Evolutionary conservation across 2,329 filamentous ascomycete species (phyloP).

Genomic region (Dactylonectria estremocensis): DNA sequence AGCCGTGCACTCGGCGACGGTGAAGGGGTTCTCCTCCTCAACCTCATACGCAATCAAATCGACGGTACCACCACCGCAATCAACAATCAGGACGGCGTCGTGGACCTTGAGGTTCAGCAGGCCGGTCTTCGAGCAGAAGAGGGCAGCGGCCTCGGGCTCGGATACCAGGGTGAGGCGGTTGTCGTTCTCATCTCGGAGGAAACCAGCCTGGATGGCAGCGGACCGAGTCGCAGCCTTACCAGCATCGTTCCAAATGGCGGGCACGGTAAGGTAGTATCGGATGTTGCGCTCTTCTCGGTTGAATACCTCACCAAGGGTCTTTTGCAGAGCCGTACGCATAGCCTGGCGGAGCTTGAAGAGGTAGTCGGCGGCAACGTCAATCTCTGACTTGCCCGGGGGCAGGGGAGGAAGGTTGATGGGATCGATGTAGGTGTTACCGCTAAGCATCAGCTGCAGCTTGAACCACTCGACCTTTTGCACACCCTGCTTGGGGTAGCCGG

Average conservation of each 20-base stretch:
- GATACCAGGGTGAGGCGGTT: constrained; percentile 95
- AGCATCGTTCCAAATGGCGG: constrained; percentile 99
- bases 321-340: constrained; percentile 95
- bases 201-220: constrained; percentile 96
- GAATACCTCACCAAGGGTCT: constrained; percentile 97
- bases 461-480: constrained; percentile 99
- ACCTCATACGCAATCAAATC: constrained; percentile 99
- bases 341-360: constrained; percentile 98
- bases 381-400: constrained; percentile 97
- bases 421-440: constrained; percentile 98
- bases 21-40: constrained; percentile 97
- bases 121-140: constrained; percentile 98
- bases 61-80: constrained; percentile 98
- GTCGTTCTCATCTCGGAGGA: constrained; percentile 97
- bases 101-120: constrained; percentile 97
- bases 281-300: constrained; percentile 99
- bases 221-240: constrained; percentile 97
- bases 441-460: constrained; percentile 98
- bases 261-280: constrained; percentile 97
- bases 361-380: constrained; percentile 99
- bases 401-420: constrained; percentile 98
- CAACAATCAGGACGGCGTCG: constrained; percentile 97
- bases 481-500: constrained; percentile 96
- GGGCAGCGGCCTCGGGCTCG: constrained; percentile 95
- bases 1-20: constrained; percentile 95